Evolutionary conservation across 176 grass and related monocot genomes (phyloP).

Genomic region (Zoysia japonica): DNA sequence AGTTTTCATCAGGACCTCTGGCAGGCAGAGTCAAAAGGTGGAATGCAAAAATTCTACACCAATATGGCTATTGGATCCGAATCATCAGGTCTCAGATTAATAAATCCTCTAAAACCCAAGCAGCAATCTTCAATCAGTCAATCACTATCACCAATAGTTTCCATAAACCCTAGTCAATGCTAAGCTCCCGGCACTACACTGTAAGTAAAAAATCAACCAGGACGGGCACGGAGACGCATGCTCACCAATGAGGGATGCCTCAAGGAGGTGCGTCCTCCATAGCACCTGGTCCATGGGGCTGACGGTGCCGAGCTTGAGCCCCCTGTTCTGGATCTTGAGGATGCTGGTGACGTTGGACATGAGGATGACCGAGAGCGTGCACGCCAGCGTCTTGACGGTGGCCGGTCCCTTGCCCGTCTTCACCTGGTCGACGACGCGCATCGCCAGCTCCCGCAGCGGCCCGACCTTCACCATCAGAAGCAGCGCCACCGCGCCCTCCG

Average conservation of each 20-base stretch:
- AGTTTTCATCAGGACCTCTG: neutral
- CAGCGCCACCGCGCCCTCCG: constrained; percentile 74
- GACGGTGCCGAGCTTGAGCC: constrained; percentile 66
- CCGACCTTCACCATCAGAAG: constrained; percentile 87
- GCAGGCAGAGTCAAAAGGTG: neutral
- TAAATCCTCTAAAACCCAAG: neutral
- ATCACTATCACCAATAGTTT: neutral
- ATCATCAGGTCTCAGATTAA: neutral
- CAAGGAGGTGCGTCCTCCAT: constrained; percentile 90
- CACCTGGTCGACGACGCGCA: constrained; percentile 70
- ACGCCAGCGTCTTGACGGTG: constrained; percentile 82
- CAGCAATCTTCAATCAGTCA: neutral
- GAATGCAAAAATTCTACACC: neutral
- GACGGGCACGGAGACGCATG: neutral
- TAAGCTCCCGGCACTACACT: neutral
- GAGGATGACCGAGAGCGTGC: constrained; percentile 78
- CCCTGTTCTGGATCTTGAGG: constrained; percentile 81
- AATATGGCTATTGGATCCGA: neutral
- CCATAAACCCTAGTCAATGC: neutral
- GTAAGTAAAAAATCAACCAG: neutral
- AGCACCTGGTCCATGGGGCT: constrained; percentile 98
- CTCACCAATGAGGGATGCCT: constrained; percentile 91
- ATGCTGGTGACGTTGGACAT: constrained; percentile 74
- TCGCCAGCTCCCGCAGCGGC: constrained; percentile 75
- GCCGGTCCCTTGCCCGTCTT: constrained; percentile 78